These are phyloP conservation scores for Cylindrotheca fusiformis DNA, from an alignment of 108 stramenopile species.

Conservation along the genomic window DNA sequence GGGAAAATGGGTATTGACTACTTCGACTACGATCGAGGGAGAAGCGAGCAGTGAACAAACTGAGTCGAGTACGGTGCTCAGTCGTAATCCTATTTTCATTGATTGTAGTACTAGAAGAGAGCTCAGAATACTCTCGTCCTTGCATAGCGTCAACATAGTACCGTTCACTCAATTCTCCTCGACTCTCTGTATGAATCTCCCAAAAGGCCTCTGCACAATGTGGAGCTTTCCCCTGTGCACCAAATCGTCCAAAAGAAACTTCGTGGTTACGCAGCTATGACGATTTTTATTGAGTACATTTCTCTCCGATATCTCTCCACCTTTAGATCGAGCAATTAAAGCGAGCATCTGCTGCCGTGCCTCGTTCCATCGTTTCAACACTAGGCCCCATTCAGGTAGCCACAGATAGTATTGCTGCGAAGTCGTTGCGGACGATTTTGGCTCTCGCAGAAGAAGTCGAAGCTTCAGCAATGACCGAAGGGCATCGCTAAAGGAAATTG, in stretches of 20 bases:
- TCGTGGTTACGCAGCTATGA: constrained; percentile 17
- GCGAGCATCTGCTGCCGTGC: constrained; percentile 20
- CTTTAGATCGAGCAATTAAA: constrained; percentile 6
- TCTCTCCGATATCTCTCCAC: constrained; percentile 14
- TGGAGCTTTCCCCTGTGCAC: constrained; percentile 5
- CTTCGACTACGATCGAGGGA: too few relatives aligned
- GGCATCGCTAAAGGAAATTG: constrained; percentile 10
- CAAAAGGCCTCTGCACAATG: constrained; percentile 28
- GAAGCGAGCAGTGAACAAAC: too few relatives aligned
- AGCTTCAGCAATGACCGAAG: constrained; percentile 10
- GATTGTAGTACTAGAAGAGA: too few relatives aligned
- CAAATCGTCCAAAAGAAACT: constrained; percentile 26
- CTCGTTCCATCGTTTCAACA: constrained; percentile 24
- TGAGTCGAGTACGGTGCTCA: too few relatives aligned
- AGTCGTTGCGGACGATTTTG: background rate
- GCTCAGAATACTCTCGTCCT: too few relatives aligned
- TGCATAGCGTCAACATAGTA: too few relatives aligned
- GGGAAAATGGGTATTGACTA: too few relatives aligned
- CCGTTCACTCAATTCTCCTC: too few relatives aligned
- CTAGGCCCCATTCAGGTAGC: constrained; percentile 31
- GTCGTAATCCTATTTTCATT: too few relatives aligned
- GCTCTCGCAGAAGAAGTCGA: constrained; percentile 19
- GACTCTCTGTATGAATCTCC: constrained; percentile 25
- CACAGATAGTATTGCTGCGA: constrained; percentile 7
- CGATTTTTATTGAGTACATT: constrained; percentile 29